Percentiles rank a stretch among this genome's conserved stretches.
phyloP scores from a whole-genome alignment of 148 eudicot species.

The Pharnaceum exiguum region DNA sequence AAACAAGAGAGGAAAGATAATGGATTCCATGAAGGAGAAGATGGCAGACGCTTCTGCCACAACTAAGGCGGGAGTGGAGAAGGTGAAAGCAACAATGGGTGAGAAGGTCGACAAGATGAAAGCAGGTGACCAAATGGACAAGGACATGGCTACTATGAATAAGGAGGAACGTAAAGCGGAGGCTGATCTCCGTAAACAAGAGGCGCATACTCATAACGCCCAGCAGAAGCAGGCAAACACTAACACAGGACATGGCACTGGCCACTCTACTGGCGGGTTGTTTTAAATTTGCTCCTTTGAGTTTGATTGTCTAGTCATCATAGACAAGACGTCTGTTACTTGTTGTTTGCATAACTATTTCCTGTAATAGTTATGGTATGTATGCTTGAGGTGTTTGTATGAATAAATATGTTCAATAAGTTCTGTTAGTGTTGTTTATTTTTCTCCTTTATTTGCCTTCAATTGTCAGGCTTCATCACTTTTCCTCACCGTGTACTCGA shows the following conservation, averaged over 20 bases:
- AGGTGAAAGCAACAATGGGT: constrained; percentile 13
- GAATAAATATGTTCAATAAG: too few species aligned
- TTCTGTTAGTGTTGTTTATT: too few species aligned
- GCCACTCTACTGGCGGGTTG: too few species aligned
- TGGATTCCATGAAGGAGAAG: constrained; percentile 19
- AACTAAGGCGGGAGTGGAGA: constrained; percentile 14
- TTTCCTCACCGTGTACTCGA: too few species aligned
- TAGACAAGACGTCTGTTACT: too few species aligned
- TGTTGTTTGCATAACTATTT: too few species aligned
- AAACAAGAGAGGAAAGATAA: too few species aligned
- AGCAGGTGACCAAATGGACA: constrained; percentile 18
- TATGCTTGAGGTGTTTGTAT: not conserved
- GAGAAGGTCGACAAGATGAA: constrained; percentile 21
- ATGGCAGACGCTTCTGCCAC: constrained; percentile 9
- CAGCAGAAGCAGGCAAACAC: constrained; percentile 4
- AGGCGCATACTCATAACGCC: constrained; percentile 6
- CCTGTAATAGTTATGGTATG: not conserved
- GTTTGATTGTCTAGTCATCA: too few species aligned
- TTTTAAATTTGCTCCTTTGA: not conserved
- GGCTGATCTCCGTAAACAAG: constrained; percentile 6
- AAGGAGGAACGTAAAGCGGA: constrained; percentile 10
- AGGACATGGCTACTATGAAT: constrained; percentile 8
- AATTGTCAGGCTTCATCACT: too few species aligned
- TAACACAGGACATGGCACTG: constrained; percentile 1
- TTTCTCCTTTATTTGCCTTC: too few species aligned